Conservation (phyloP, 768 basidiomycete species). For the Auricularia cornea region DNA sequence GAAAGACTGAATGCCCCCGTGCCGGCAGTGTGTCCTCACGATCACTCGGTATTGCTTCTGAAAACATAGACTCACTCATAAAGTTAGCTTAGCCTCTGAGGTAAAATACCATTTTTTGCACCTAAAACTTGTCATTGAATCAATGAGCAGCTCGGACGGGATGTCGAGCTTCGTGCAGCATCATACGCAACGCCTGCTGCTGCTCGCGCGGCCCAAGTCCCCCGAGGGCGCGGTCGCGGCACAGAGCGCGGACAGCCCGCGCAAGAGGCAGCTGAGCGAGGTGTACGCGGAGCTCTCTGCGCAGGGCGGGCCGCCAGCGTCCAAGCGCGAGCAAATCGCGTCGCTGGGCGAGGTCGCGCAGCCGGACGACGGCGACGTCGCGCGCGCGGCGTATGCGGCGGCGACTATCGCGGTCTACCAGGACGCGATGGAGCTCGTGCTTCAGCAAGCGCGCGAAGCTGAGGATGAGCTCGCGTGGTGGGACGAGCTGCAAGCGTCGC, state of each 20-base stretch:
- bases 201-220: neutral
- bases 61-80: too few species aligned
- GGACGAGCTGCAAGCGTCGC: conserved; percentile 59
- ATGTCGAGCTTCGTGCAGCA: conserved; percentile 1
- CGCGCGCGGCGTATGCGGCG: conserved; percentile 1
- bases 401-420: conserved; percentile 38
- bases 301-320: neutral
- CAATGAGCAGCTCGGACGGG: neutral
- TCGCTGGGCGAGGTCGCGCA: neutral
- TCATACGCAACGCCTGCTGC: neutral
- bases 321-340: neutral
- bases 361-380: neutral
- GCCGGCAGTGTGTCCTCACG: too few species aligned
- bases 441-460: conserved; percentile 58
- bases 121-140: too few species aligned
- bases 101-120: too few species aligned
- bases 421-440: conserved; percentile 52
- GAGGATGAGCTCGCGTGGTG: conserved; percentile 84
- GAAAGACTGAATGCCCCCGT: too few species aligned
- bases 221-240: neutral
- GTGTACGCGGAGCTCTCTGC: neutral
- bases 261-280: neutral
- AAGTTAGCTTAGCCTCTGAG: too few species aligned
- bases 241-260: neutral
- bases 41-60: too few species aligned